Evolutionary conservation across 345 rosid genomes (phyloP).

Genomic region (Laguncularia racemosa): DNA sequence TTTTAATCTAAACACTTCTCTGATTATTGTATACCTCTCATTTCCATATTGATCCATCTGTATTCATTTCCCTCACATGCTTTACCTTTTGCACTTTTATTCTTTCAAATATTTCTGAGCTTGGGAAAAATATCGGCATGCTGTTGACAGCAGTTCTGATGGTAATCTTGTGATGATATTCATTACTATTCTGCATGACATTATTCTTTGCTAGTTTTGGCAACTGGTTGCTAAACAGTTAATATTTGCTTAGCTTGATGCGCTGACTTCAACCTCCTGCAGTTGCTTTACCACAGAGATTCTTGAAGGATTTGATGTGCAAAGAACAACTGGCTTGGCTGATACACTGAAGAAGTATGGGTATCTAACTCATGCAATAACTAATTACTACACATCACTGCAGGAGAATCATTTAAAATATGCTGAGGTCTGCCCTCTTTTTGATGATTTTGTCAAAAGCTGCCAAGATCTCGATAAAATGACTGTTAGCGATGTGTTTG

Average conservation of each 20-base stretch:
- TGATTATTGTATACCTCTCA: too few species aligned
- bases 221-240: neutral
- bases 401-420: constrained; percentile 29
- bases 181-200: too few species aligned
- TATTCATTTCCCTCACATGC: too few species aligned
- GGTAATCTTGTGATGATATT: too few species aligned
- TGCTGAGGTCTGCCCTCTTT: constrained; percentile 40
- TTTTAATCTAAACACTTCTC: too few species aligned
- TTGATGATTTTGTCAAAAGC: constrained; percentile 50
- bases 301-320: constrained; percentile 83
- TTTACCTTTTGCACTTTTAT: too few species aligned
- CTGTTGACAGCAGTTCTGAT: too few species aligned
- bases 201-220: neutral
- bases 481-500: constrained; percentile 86
- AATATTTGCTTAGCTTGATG: neutral
- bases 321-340: constrained; percentile 61
- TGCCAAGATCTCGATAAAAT: constrained; percentile 74
- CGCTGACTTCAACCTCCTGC: constrained; percentile 16
- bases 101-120: too few species aligned
- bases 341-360: constrained; percentile 79
- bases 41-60: too few species aligned
- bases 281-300: constrained; percentile 94
- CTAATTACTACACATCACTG: constrained; percentile 43
- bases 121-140: too few species aligned
- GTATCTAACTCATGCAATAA: constrained; percentile 58